Evolutionary conservation across 192 early-diverging fungal species (phyloP), one percentile per base, ranked within the genome.

Genomic region (Podila horticola): DNA sequence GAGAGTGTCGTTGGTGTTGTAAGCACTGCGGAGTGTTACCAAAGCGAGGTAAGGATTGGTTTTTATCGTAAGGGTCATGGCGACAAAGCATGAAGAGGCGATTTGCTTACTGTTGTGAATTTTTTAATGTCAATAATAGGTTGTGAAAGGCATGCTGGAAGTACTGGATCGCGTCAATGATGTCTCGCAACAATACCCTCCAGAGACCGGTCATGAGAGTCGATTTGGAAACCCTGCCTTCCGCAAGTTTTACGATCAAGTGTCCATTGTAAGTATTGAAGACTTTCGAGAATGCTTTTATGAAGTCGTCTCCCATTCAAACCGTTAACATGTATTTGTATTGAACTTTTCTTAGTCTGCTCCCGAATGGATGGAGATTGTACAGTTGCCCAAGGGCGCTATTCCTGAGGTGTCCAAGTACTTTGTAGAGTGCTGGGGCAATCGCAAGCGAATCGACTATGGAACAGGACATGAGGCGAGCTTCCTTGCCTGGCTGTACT

Each of bases 221-320:
- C 88, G 97, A 5, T 99, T 98, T 72, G 97, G 97, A 33, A 99
- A 99, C 87, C 93, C 95, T n/a, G 91, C 95, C 3, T 99, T 98
- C 84, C 91, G 91, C 45, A 87, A 89, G 26, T 98, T 96, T 85
- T 96, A 94, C 83, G 95, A 97, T 75, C 88, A 82, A 58, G 83
- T 96, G 26, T 71, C 75, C 28, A 62, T 90, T 75, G 93, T 95
- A 85, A 77, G 72, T 74, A 45, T 3, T 2, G 62, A 63, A 20
- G 62, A 1, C 58, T 57, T 51, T 58, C n/a, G 10, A 36, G 9
- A 36, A n/a, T 57, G 28, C 9, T 29, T 15, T 11, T 8, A 3
- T 45, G 41, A 48, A 10, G 24, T 17, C 13, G 45, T 24, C 34
- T n/a, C 17, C 10, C n/a, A 36, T 30, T 22, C n/a, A 1, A 50